Evolutionary conservation across 2,329 filamentous ascomycete genomes (phyloP), one percentile per base, ranked within the genome.

Genomic region (Remersonia thermophila): DNA sequence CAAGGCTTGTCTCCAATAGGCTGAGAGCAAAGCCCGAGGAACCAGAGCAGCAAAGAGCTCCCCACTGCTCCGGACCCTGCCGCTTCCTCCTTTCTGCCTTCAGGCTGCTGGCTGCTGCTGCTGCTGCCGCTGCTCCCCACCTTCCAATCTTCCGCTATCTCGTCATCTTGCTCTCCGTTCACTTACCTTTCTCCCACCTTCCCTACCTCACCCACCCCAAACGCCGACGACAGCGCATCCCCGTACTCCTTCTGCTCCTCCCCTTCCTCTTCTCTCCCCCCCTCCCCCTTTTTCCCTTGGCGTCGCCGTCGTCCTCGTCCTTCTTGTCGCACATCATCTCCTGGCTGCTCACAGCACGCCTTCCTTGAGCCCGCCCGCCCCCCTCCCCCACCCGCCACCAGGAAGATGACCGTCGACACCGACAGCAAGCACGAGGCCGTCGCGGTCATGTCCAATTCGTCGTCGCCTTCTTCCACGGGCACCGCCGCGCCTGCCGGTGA

Each of bases 381-480:
- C n/a, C n/a, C 9, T 9, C 20, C 20, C 20, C 20, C 20, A 23
- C 27, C 30, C 36, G 35, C 38, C 25, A 32, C 16, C 30, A 37
- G 40, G 42, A 50, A 41, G 32, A 49, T 51, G 49, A 47, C 46
- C 31, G 40, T 47, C 34, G 45, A 51, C 42, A 38, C 41, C 28
- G 44, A 34, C 25, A 39, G 32, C 41, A 45, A 50, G 40, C 39
- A 42, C 23, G 50, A 52, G 26, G 26, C 43, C 38, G 40, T 40
- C 37, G 43, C 42, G 30, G 35, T 46, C 37, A 50, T 54, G 51
- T 48, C 51, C 36, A 49, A 49, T 44, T 46, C 50, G 33, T 44
- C 49, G 32, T 38, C 42, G 16, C 43, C 50, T 25, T 41, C 50
- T 34, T 41, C 43, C 23, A 39, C 45, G 39, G 40, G 32, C 35